phyloP scores from a whole-genome alignment of 225 moss, liverwort and hornwort genomes.

The Physcomitrellopsis africana region DNA sequence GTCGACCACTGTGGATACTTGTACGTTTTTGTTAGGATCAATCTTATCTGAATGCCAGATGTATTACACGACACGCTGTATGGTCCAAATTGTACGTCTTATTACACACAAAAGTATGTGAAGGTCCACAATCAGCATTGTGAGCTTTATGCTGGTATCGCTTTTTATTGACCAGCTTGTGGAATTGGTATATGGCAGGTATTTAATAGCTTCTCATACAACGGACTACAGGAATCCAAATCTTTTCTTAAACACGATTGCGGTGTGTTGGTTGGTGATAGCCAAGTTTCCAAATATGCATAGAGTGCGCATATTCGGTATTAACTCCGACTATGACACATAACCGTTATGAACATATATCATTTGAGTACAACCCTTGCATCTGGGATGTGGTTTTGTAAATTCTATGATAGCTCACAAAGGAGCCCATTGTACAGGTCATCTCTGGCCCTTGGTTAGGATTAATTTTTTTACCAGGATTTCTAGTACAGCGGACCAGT shows the following conservation, averaged over 20 bases:
- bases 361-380: constrained; percentile 33
- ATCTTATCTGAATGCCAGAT: background rate
- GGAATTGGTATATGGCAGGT: constrained; percentile 55
- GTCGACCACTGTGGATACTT: too few species aligned
- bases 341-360: constrained; percentile 31
- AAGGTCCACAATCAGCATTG: background rate
- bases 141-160: background rate
- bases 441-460: constrained; percentile 47
- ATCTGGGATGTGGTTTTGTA: constrained; percentile 41
- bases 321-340: constrained; percentile 95
- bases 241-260: constrained; percentile 86
- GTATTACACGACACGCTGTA: background rate
- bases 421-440: constrained; percentile 61
- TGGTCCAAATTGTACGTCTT: background rate
- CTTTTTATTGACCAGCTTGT: constrained; percentile 18
- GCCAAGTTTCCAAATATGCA: constrained; percentile 99
- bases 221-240: constrained; percentile 84
- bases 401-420: constrained; percentile 48
- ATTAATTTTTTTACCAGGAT: constrained; percentile 38
- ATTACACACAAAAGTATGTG: background rate
- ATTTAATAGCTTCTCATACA: constrained; percentile 93
- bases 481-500: constrained; percentile 39
- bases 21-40: background rate
- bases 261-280: constrained; percentile 90
- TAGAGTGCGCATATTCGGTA: constrained; percentile 92